Evolutionary conservation across 2,329 filamentous ascomycete genomes (phyloP).

Genomic region (Neophaeococcomyces mojaviensis): DNA sequence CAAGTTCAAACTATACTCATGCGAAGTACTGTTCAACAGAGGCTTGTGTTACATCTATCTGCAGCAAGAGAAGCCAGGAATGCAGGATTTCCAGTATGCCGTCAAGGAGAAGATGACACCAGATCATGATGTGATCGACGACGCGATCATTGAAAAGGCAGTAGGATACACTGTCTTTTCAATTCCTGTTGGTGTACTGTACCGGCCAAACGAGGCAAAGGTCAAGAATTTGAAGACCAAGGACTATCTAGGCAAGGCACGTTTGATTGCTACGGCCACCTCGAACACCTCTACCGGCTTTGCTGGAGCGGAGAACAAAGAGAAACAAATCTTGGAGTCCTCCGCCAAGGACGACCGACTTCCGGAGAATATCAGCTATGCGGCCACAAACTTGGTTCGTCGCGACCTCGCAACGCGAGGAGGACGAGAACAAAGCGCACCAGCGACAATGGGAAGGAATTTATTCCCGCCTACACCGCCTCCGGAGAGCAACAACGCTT

Average conservation of each 20-base stretch:
- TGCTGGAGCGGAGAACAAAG: constrained; percentile 65
- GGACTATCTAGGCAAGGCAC: constrained; percentile 94
- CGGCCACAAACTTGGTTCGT: constrained; percentile 87
- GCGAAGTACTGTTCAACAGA: constrained; percentile 94
- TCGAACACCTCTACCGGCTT: constrained; percentile 78
- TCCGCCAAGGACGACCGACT: constrained; percentile 63
- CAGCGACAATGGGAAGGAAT: constrained; percentile 62
- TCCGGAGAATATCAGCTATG: constrained; percentile 78
- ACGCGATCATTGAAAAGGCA: constrained; percentile 86
- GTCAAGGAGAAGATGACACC: constrained; percentile 93
- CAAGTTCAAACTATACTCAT: constrained; percentile 93
- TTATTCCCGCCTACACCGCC: constrained; percentile 98
- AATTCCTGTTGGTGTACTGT: constrained; percentile 90
- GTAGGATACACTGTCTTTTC: constrained; percentile 99
- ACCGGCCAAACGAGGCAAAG: constrained; percentile 93
- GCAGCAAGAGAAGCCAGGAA: constrained; percentile 79
- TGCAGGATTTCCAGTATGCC: constrained; percentile 85
- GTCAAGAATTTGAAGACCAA: constrained; percentile 97
- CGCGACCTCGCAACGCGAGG: constrained; percentile 66
- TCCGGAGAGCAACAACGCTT: constrained; percentile 68
- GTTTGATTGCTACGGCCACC: constrained; percentile 81
- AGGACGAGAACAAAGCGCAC: constrained; percentile 71
- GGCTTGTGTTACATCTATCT: constrained; percentile 96
- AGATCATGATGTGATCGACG: constrained; percentile 96
- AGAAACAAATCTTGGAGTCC: constrained; percentile 24